Base-by-base conservation (phyloP, 176 grass and related monocot genomes). In the Bonia amplexicaulis region DNA sequence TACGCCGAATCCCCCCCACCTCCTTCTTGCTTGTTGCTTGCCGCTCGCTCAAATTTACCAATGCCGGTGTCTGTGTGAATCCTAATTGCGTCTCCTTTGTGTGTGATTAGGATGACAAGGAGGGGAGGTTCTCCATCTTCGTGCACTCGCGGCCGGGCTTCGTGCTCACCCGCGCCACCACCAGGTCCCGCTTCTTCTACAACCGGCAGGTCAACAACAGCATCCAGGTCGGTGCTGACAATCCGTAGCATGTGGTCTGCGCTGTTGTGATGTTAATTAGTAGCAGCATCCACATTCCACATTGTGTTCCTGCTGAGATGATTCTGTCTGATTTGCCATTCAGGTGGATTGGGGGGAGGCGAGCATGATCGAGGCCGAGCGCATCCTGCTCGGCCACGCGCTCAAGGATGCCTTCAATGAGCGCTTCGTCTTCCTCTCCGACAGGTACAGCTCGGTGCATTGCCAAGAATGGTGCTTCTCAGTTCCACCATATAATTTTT, bases 291-390 rank as follows among this genome's bases (percentile, higher is more conserved):
- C 41, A 6, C 48, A 7, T 23, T 51, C 58, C 15, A 9, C 35
- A 9, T 9, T 19, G 20, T 27, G 1, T 25, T 42, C 51, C 65
- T 78, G 26, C 60, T 90, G 29, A 85, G 6, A 3, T 57, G 9
- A 20, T 22, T 33, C 49, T 61, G 2, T 9, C 47, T 76, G 52
- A 77, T 76, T 52, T 59, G 23, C 29, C 40, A 0, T 92, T 71
- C 88, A 94, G 96, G 96, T 99, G 73, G 96, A 99, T 80, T 99
- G 96, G 96, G 93, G 96, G 69, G 90, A 96, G 69, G 85, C 96
- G n/a, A 99, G 91, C 88, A 99, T 99, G 96, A 90, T 99, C 69
- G 67, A 87, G 57, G 96, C 96, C 0, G 96, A 99, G 89, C 96
- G 90, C 7, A 80, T 99, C 69, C 81, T 99, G 84, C 91, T 99